Evolutionary conservation across 1,284 basidiomycete genomes (phyloP).

Genomic region (Cryptococcus neoformans): DNA sequence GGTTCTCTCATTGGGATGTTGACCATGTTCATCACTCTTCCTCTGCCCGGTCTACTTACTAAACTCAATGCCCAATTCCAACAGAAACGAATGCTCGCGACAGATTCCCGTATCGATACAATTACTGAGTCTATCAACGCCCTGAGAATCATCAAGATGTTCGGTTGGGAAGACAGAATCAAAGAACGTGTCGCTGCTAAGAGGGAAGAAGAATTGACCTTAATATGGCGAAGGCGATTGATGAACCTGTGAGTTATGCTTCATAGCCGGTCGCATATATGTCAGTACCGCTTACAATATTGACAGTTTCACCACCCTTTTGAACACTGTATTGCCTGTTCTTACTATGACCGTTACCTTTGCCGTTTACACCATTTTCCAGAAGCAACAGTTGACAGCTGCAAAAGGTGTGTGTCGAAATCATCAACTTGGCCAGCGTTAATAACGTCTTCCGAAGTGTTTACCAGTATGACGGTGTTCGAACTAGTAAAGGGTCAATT

Average conservation of each 20-base stretch:
- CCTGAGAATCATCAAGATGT: constrained; percentile 62
- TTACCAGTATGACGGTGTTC: constrained; percentile 48
- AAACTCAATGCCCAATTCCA: constrained; percentile 40
- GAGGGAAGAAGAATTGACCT: constrained; percentile 58
- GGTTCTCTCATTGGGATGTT: constrained; percentile 57
- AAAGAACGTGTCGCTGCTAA: constrained; percentile 56
- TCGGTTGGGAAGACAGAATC: constrained; percentile 63
- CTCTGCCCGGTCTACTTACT: constrained; percentile 53
- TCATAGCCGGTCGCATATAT: neutral
- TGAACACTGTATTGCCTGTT: constrained; percentile 61
- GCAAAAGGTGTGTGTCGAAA: constrained; percentile 25
- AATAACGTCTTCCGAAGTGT: constrained; percentile 23
- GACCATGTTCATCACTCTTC: constrained; percentile 55
- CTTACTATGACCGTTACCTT: constrained; percentile 66
- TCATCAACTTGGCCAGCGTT: neutral
- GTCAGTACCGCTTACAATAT: neutral
- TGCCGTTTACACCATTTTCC: constrained; percentile 57
- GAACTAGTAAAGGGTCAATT: constrained; percentile 44
- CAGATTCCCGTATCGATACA: constrained; percentile 56
- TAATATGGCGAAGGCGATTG: constrained; percentile 41
- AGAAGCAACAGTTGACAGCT: constrained; percentile 52
- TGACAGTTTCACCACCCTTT: constrained; percentile 13
- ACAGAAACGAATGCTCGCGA: constrained; percentile 44
- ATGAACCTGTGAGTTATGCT: constrained; percentile 29
- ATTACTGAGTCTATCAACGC: constrained; percentile 52